These are phyloP conservation scores for Ceratocystis ficicola DNA, from an alignment of 2,329 filamentous ascomycete species.

Conservation along the genomic window DNA sequence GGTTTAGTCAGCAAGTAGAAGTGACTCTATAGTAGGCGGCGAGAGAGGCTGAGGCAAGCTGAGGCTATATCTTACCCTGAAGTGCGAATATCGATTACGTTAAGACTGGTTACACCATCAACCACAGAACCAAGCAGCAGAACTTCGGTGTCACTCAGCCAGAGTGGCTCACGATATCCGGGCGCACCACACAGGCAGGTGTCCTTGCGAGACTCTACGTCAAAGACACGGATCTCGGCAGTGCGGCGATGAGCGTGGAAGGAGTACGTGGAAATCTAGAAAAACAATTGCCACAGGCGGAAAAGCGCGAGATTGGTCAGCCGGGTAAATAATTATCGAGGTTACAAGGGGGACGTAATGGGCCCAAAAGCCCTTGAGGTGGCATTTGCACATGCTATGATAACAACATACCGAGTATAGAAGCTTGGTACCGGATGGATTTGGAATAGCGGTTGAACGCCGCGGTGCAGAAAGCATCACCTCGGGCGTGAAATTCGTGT, in stretches of 20 bases:
- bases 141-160: constrained; percentile 58
- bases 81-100: constrained; percentile 29
- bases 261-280: constrained; percentile 58
- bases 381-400: neutral
- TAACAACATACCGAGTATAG: constrained; percentile 46
- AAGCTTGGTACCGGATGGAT: constrained; percentile 49
- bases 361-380: neutral
- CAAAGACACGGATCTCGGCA: constrained; percentile 57
- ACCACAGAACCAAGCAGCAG: constrained; percentile 42
- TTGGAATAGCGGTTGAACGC: constrained; percentile 58
- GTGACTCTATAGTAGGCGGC: neutral
- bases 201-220: constrained; percentile 49
- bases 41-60: neutral
- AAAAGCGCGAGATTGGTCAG: neutral
- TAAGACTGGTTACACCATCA: constrained; percentile 37
- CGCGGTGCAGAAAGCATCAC: constrained; percentile 65
- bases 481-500: constrained; percentile 61
- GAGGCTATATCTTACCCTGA: constrained; percentile 16
- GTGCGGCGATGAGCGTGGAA: constrained; percentile 62
- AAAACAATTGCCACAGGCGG: neutral
- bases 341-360: neutral
- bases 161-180: constrained; percentile 57
- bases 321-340: neutral
- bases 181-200: constrained; percentile 52
- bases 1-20: neutral